A percentile compares a stretch with the other conserved stretches of the same genome.
These are phyloP conservation scores for Xylaria castorea DNA, from an alignment of 495 filamentous ascomycete species.

Conservation along the genomic window DNA sequence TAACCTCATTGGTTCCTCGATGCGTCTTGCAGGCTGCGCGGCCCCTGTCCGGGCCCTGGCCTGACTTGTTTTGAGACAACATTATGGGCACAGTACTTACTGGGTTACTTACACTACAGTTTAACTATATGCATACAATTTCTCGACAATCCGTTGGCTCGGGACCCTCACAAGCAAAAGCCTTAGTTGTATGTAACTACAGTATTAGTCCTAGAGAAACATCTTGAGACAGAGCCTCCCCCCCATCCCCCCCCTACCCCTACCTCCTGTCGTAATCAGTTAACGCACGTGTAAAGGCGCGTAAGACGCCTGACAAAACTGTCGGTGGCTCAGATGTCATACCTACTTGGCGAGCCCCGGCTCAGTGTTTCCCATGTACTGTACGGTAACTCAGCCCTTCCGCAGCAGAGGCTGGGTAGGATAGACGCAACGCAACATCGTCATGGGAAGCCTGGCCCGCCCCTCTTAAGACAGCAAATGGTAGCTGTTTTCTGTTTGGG, in stretches of 20 bases:
- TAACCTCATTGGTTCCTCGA: slow-evolving; percentile 21
- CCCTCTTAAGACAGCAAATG: slow-evolving; percentile 23
- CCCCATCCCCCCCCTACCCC: not conserved
- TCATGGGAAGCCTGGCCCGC: slow-evolving; percentile 25
- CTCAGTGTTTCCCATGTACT: slow-evolving; percentile 1
- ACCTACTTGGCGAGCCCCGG: slow-evolving; percentile 14
- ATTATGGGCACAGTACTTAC: slow-evolving; percentile 4
- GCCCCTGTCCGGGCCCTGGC: not conserved
- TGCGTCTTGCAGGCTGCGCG: not conserved
- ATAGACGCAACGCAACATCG: slow-evolving; percentile 26
- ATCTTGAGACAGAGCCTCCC: slow-evolving; percentile 17
- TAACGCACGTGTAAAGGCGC: not conserved
- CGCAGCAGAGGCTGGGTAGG: not conserved
- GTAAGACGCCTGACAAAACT: slow-evolving; percentile 24
- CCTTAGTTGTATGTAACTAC: too few relatives aligned
- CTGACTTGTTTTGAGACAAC: not conserved
- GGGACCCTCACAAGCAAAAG: not conserved
- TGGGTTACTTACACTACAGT: too few relatives aligned
- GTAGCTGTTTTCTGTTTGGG: slow-evolving; percentile 25
- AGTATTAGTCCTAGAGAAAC: not conserved
- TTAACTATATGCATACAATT: not conserved
- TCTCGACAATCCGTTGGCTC: not conserved
- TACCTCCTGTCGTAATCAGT: slow-evolving; percentile 8
- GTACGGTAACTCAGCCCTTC: slow-evolving; percentile 27
- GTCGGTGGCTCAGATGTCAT: slow-evolving; percentile 36